phyloP scores from a whole-genome alignment of 83 land plant species.

The Picea abies region DNA sequence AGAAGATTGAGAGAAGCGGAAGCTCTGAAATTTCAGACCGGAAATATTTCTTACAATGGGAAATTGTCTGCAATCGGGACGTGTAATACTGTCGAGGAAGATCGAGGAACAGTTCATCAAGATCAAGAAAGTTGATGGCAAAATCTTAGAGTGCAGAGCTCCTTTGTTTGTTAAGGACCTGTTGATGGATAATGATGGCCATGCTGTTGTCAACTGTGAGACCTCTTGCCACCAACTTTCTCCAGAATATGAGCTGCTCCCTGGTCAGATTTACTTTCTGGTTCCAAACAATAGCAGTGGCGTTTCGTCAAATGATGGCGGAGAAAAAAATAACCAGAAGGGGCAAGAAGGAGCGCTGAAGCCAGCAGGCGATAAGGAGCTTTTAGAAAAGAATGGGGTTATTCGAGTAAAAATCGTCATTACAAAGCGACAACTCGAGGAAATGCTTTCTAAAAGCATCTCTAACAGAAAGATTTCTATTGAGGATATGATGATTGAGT shows the following conservation, averaged over 20 bases:
- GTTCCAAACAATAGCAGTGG: conserved; percentile 9
- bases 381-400: neutral
- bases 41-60: neutral
- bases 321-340: too few relatives aligned
- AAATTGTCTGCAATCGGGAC: neutral
- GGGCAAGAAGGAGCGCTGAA: too few relatives aligned
- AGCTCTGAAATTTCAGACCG: too few relatives aligned
- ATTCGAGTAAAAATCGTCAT: conserved; percentile 25
- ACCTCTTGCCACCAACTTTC: conserved; percentile 19
- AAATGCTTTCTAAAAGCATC: conserved; percentile 21
- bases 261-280: conserved; percentile 23
- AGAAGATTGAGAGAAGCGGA: too few relatives aligned
- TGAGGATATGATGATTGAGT: conserved; percentile 19
- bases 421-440: conserved; percentile 23
- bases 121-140: conserved; percentile 32
- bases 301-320: too few relatives aligned
- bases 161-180: conserved; percentile 27
- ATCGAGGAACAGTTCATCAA: conserved; percentile 4
- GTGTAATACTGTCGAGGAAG: neutral
- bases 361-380: too few relatives aligned
- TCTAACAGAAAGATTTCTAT: conserved; percentile 8
- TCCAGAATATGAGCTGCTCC: conserved; percentile 23
- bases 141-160: conserved; percentile 24
- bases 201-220: neutral
- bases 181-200: conserved; percentile 14